phyloP scores from a whole-genome alignment of 2,329 filamentous ascomycete species.

The Colletotrichum chrysophilum region DNA sequence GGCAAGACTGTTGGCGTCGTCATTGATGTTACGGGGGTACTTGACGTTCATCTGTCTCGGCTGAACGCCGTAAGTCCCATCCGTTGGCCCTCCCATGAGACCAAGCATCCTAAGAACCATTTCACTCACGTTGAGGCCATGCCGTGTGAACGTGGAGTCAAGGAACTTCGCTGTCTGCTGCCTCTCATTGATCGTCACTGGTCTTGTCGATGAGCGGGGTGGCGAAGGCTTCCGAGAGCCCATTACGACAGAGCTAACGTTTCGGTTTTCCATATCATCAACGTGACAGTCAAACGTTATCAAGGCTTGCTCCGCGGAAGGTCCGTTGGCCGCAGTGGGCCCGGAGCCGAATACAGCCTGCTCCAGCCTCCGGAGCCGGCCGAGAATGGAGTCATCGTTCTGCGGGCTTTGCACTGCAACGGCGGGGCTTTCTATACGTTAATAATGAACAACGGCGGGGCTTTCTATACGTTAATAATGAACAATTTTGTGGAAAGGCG shows the following conservation, averaged over 20 bases:
- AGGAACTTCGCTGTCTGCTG: conserved; percentile 11
- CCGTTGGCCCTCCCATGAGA: conserved; percentile 38
- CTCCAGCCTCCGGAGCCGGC: conserved; percentile 30
- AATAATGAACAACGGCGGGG: background rate
- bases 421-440: background rate
- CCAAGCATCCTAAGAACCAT: conserved; percentile 36
- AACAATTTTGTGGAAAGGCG: background rate
- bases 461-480: background rate
- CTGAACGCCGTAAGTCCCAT: conserved; percentile 41
- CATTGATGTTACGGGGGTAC: conserved; percentile 42
- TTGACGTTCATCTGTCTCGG: conserved; percentile 43
- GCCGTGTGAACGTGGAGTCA: conserved; percentile 5
- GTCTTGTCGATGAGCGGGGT: background rate
- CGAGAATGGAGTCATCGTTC: conserved; percentile 21
- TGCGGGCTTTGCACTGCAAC: background rate
- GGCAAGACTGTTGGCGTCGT: conserved; percentile 37
- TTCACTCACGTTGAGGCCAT: background rate
- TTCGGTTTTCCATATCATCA: rapidly evolving
- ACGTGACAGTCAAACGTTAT: no score
- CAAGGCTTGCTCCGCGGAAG: background rate
- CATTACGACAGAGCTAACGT: background rate
- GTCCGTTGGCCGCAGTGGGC: background rate
- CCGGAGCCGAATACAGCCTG: conserved; percentile 28
- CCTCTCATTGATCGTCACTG: background rate
- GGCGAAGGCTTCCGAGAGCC: background rate